Conservation (phyloP, 2,329 filamentous ascomycete genomes). For the Neophaeococcomyces mojaviensis region DNA sequence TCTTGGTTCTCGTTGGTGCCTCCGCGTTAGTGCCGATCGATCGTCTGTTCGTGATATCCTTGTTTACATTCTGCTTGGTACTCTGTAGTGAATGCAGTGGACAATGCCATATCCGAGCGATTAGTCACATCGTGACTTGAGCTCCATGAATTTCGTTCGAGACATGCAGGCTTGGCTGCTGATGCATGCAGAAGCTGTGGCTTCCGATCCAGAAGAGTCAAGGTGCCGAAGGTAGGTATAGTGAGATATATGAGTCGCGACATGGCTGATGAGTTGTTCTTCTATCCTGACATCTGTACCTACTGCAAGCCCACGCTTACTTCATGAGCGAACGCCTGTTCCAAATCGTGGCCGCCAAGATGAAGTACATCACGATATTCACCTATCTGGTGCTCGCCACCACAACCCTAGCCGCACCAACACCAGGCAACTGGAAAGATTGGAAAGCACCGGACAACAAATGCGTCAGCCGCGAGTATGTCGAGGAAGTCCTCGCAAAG, state of each 20-base stretch:
- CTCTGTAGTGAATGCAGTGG: background rate
- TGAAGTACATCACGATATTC: background rate
- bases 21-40: too few relatives aligned
- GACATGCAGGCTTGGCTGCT: slow-evolving; percentile 1
- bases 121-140: background rate
- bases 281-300: background rate
- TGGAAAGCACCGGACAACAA: background rate
- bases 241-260: background rate
- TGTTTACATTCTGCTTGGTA: too few relatives aligned
- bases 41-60: too few relatives aligned
- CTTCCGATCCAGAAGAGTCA: background rate
- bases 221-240: background rate
- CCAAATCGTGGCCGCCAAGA: background rate
- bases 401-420: background rate
- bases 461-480: background rate
- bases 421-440: background rate
- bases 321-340: background rate
- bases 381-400: background rate
- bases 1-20: too few relatives aligned
- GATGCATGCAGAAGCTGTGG: background rate
- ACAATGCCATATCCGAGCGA: background rate
- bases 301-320: background rate
- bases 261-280: background rate
- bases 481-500: background rate
- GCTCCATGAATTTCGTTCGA: background rate